Evolutionary conservation across 768 basidiomycete genomes (phyloP).

Genomic region (Clitopilus hobsonii): DNA sequence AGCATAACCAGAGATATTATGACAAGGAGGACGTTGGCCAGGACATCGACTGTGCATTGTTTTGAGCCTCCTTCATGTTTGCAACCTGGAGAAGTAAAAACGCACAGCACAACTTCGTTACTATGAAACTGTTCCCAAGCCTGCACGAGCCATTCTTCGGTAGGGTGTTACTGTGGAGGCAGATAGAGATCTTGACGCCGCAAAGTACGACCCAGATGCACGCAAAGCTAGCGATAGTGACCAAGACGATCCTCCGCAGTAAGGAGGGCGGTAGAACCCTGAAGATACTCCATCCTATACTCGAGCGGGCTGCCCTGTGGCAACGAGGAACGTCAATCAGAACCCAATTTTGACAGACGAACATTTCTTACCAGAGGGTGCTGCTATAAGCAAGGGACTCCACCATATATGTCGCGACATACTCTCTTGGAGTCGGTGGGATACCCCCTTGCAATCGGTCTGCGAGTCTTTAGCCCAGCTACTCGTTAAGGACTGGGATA

Average conservation of each 20-base stretch:
- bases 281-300: neutral
- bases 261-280: neutral
- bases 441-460: neutral
- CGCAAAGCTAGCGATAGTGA: neutral
- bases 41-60: neutral
- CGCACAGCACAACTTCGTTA: neutral
- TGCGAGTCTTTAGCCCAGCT: neutral
- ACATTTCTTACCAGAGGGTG: constrained; percentile 1
- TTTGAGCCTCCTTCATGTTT: too few species aligned
- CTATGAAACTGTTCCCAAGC: neutral
- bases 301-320: neutral
- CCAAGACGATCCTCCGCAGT: neutral
- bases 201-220: neutral
- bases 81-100: too few species aligned
- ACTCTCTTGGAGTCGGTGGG: neutral
- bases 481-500: too few species aligned
- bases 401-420: neutral
- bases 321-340: neutral
- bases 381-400: neutral
- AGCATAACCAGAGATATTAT: neutral
- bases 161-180: neutral
- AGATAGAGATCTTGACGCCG: neutral
- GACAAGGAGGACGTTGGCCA: neutral
- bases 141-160: neutral
- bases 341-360: neutral